Evolutionary conservation across 331 rosid genomes (phyloP).

Genomic region (Spiraea crenata): DNA sequence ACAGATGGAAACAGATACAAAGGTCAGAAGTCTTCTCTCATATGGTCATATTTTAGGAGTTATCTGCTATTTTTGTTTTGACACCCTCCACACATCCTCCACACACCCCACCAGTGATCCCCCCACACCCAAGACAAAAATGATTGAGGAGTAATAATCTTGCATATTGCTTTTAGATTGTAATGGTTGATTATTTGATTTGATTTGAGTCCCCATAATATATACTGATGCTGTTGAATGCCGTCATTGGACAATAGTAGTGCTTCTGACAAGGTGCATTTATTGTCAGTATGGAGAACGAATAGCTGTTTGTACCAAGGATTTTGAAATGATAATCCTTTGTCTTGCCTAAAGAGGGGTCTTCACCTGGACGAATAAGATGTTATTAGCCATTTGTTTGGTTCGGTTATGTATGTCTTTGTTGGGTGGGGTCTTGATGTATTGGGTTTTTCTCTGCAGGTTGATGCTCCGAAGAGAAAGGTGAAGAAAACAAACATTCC

Average conservation of each 20-base stretch:
- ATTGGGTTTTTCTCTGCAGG: constrained; percentile 31
- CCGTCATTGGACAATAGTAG: too few relatives aligned
- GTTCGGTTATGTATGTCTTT: background rate
- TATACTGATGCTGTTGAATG: too few relatives aligned
- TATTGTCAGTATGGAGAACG: too few relatives aligned
- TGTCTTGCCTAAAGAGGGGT: too few relatives aligned
- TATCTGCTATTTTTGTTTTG: background rate
- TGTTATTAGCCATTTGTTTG: background rate
- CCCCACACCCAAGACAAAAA: too few relatives aligned
- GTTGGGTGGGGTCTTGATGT: background rate
- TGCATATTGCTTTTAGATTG: background rate
- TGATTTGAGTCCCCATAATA: background rate
- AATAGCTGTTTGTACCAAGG: too few relatives aligned
- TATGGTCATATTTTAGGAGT: background rate
- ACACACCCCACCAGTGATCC: too few relatives aligned
- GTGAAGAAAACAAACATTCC: constrained; percentile 73
- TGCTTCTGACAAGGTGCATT: too few relatives aligned
- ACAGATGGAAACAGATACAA: constrained; percentile 78
- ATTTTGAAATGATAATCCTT: too few relatives aligned
- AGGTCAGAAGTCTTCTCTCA: constrained; percentile 42
- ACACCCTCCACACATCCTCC: too few relatives aligned
- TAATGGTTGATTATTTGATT: background rate
- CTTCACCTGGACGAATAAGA: background rate
- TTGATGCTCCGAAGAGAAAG: constrained; percentile 77
- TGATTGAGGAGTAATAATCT: background rate